These are phyloP conservation scores for Lablab purpureus DNA, from an alignment of 306 rosid genomes.

Conservation along the genomic window DNA sequence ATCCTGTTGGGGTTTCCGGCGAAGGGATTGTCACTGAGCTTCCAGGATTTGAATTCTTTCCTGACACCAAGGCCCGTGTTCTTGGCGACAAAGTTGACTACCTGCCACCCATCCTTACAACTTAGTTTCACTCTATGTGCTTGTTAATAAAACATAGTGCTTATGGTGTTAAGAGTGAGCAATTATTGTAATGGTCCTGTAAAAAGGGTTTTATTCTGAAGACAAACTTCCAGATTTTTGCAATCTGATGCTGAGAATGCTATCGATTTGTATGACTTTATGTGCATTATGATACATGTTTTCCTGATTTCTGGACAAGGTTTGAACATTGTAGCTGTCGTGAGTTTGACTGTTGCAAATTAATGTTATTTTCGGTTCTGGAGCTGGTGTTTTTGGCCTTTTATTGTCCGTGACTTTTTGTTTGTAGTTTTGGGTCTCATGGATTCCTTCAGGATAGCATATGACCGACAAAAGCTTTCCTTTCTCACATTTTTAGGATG, in stretches of 20 bases:
- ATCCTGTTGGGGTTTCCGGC: constrained; percentile 56
- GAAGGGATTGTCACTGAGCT: constrained; percentile 61
- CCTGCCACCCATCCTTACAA: constrained; percentile 76
- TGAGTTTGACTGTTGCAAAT: background rate
- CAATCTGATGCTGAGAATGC: background rate
- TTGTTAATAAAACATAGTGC: constrained; percentile 26
- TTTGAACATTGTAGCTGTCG: background rate
- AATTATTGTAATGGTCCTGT: constrained; percentile 18
- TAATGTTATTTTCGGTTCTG: background rate
- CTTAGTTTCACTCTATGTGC: constrained; percentile 50
- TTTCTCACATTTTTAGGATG: background rate
- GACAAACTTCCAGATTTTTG: constrained; percentile 15
- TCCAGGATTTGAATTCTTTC: constrained; percentile 66
- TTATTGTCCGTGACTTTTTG: background rate
- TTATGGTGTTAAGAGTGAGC: constrained; percentile 22
- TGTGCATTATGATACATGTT: background rate
- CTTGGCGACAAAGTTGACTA: constrained; percentile 66
- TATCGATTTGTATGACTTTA: background rate
- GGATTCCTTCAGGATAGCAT: background rate
- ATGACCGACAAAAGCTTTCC: background rate
- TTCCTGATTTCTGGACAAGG: background rate
- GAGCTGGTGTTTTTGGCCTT: no score
- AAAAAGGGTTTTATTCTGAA: background rate
- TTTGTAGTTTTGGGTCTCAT: background rate
- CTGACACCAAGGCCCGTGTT: constrained; percentile 72